Evolutionary conservation across 2,329 filamentous ascomycete genomes (phyloP).

Genomic region (Rugonectria rugulosa): DNA sequence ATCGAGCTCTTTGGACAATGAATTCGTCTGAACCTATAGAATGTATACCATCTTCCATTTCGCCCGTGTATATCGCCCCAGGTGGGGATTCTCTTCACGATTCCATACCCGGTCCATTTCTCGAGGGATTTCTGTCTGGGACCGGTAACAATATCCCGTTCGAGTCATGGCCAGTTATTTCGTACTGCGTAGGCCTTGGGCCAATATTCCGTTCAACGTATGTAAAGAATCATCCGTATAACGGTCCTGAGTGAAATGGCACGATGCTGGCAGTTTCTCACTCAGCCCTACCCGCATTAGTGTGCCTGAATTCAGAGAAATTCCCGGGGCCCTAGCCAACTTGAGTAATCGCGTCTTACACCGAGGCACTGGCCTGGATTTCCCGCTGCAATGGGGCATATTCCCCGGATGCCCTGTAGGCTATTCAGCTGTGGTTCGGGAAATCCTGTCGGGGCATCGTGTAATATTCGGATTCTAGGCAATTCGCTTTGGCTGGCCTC

Average conservation of each 20-base stretch:
- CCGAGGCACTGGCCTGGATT: conserved; percentile 3
- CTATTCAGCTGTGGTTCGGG: conserved; percentile 5
- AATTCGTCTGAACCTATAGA: not conserved
- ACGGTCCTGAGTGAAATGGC: not conserved
- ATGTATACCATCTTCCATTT: not conserved
- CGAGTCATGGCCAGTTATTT: no score
- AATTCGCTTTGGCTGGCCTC: not conserved
- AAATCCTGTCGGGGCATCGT: conserved; percentile 12
- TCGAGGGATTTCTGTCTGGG: no score
- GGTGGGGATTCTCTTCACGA: not conserved
- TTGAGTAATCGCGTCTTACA: not conserved
- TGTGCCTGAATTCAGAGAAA: not conserved
- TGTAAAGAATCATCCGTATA: not conserved
- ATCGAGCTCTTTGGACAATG: not conserved
- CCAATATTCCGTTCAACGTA: conserved; percentile 5
- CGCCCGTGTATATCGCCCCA: not conserved
- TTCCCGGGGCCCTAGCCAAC: not conserved
- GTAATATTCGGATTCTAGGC: not conserved
- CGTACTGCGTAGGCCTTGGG: not conserved
- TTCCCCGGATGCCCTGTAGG: not conserved
- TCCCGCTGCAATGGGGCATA: not conserved
- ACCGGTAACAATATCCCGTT: no score
- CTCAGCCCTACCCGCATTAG: conserved; percentile 1
- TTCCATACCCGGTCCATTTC: no score
- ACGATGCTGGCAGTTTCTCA: not conserved